A percentile compares a stretch with the other conserved stretches of the same genome.
These are phyloP conservation scores for Fremontodendron californicum DNA, from an alignment of 345 rosid genomes.

Conservation along the genomic window DNA sequence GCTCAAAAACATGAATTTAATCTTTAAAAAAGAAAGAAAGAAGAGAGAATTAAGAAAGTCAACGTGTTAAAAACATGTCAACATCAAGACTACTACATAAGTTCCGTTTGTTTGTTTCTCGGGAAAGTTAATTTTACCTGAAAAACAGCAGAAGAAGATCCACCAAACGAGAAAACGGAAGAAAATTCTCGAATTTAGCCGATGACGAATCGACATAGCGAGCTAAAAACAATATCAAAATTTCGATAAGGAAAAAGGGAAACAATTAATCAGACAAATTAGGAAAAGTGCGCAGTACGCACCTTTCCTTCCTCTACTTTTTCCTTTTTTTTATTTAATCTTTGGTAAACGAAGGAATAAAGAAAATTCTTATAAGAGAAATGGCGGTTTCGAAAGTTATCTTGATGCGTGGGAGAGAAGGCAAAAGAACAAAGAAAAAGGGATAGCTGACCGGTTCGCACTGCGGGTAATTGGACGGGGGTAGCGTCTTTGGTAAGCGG, in stretches of 20 bases:
- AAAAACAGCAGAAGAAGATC: slow-evolving; percentile 26
- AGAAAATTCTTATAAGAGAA: neutral
- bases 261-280: neutral
- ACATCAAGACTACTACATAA: neutral
- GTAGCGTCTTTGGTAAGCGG: slow-evolving; percentile 2
- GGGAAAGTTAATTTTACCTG: slow-evolving; percentile 28
- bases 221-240: neutral
- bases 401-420: neutral
- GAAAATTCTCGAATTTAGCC: neutral
- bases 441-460: slow-evolving; percentile 21
- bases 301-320: neutral
- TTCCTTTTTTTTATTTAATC: neutral
- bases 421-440: neutral
- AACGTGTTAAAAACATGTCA: neutral
- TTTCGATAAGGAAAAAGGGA: neutral
- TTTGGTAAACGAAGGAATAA: neutral
- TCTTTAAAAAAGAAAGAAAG: neutral
- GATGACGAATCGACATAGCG: slow-evolving; percentile 6
- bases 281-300: slow-evolving; percentile 23
- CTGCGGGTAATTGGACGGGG: slow-evolving; percentile 12
- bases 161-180: slow-evolving; percentile 12
- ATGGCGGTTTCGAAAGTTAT: slow-evolving; percentile 1
- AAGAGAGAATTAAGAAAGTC: neutral
- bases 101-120: slow-evolving; percentile 5
- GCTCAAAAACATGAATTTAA: neutral